Conservation (phyloP, 1,284 basidiomycete species). For the Cryptococcus deneoformans region DNA sequence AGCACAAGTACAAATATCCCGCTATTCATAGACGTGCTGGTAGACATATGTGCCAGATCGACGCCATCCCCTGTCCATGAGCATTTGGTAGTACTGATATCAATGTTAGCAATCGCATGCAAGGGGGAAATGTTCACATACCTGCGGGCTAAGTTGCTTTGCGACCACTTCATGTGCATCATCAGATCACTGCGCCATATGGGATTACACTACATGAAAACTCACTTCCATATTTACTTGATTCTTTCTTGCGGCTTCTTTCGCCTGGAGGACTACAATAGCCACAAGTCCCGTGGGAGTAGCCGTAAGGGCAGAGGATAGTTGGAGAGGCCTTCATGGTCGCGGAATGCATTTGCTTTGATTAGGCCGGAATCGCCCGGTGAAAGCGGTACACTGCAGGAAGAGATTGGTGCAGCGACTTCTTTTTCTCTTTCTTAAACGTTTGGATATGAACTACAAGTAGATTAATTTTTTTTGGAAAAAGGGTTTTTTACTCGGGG, state of each 20-base stretch:
- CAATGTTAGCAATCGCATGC: background rate
- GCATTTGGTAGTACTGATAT: conserved; percentile 48
- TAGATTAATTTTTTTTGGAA: no score
- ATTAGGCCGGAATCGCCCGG: no score
- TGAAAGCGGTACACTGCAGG: no score
- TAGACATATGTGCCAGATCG: conserved; percentile 72
- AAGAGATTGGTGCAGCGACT: no score
- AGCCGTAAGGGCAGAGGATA: conserved; percentile 38
- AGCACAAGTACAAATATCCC: background rate
- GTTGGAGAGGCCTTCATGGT: conserved; percentile 12
- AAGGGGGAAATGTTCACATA: background rate
- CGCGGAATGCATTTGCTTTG: no score
- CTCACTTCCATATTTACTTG: conserved; percentile 50
- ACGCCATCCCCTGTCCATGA: conserved; percentile 89
- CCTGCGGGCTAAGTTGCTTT: conserved; percentile 10
- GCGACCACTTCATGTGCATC: conserved; percentile 4
- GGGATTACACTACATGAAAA: conserved; percentile 1
- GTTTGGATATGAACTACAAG: no score
- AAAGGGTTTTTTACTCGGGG: no score
- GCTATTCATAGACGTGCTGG: conserved; percentile 28
- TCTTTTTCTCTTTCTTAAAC: no score
- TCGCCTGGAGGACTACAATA: conserved; percentile 50
- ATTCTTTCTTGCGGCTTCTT: conserved; percentile 31
- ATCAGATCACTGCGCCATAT: background rate
- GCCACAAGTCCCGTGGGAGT: conserved; percentile 49